A percentile compares a stretch with the other conserved stretches of the same genome.
Evolutionary conservation across 1,284 basidiomycete species (phyloP).

Genomic region (Golubevia pallescens): DNA sequence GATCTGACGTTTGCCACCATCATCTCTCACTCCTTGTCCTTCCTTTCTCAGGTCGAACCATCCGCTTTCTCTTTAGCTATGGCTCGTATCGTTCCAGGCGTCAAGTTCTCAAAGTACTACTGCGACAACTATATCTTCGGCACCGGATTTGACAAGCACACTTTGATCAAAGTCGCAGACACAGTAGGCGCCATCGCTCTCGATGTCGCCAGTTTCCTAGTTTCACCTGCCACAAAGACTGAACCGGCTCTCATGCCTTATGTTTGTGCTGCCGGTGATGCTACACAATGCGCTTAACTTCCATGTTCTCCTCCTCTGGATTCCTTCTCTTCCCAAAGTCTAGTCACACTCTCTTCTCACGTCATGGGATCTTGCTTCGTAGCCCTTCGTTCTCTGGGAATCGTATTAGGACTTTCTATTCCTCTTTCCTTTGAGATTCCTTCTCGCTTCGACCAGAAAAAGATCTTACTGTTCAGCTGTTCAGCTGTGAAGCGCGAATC

Average conservation of each 20-base stretch:
- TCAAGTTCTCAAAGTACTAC: conserved; percentile 1
- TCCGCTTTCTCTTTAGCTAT: conserved; percentile 2
- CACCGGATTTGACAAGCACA: background rate
- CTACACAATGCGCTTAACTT: background rate
- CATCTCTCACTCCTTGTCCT: conserved; percentile 13
- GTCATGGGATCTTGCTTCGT: no score
- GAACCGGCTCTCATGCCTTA: conserved; percentile 20
- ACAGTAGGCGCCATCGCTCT: background rate
- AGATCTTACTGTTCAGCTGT: no score
- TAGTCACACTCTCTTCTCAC: no score
- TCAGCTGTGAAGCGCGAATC: no score
- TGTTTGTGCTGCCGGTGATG: conserved; percentile 17
- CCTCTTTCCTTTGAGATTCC: no score
- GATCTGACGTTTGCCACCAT: conserved; percentile 19
- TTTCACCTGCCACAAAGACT: background rate
- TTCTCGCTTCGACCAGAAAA: no score
- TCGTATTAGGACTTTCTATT: no score
- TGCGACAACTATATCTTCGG: background rate
- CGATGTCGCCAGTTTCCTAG: background rate
- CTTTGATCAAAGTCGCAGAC: background rate
- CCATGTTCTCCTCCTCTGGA: no score
- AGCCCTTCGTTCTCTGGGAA: no score
- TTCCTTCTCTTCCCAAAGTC: no score
- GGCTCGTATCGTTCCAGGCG: background rate
- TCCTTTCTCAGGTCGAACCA: conserved; percentile 9